These are phyloP conservation scores for Botrytis hyacinthi DNA, from an alignment of 2,329 filamentous ascomycete genomes.

Conservation along the genomic window DNA sequence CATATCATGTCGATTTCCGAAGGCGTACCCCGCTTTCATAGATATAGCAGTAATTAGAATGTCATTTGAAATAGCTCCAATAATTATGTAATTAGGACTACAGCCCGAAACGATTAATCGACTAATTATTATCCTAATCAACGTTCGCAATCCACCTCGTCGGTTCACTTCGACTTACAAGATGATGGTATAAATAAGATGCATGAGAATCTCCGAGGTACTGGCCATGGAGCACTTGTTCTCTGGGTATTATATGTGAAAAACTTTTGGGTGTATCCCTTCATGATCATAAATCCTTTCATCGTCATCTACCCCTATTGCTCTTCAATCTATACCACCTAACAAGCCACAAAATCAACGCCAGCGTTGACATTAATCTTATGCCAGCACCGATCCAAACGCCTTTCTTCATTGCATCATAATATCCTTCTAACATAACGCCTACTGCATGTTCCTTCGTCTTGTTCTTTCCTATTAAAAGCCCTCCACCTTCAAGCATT, in stretches of 20 bases:
- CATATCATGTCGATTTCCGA: neutral
- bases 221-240: neutral
- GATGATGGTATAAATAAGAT: neutral
- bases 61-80: neutral
- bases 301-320: slow-evolving; percentile 7
- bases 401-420: slow-evolving; percentile 34
- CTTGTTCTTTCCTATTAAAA: slow-evolving; percentile 28
- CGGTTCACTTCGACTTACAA: neutral
- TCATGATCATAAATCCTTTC: neutral
- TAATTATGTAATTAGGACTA: neutral
- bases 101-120: neutral
- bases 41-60: neutral
- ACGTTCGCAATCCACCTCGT: neutral
- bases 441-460: slow-evolving; percentile 34
- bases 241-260: neutral
- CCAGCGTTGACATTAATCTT: slow-evolving; percentile 24
- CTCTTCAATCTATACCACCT: slow-evolving; percentile 12
- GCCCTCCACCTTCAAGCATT: slow-evolving; percentile 23
- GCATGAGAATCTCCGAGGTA: neutral
- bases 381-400: slow-evolving; percentile 33
- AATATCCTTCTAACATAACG: slow-evolving; percentile 38
- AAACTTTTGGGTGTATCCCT: slow-evolving; percentile 6
- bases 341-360: slow-evolving; percentile 18
- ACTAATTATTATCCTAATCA: neutral
- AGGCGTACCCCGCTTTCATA: neutral